phyloP scores from a whole-genome alignment of 192 early-diverging fungal genomes.

The Linnemannia zychae region DNA sequence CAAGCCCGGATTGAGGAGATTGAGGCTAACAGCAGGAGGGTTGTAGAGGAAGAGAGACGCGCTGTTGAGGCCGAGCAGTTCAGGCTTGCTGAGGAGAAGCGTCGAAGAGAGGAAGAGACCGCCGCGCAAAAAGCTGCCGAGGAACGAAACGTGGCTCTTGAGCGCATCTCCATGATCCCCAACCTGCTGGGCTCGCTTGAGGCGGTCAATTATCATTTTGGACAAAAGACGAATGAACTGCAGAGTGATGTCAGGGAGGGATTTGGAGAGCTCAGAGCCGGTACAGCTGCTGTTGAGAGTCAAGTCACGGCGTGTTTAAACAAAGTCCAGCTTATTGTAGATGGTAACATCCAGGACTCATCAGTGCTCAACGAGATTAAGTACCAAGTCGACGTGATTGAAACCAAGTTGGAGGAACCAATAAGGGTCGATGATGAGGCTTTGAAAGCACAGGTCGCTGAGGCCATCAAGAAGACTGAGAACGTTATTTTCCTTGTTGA shows the following conservation, averaged over 20 bases:
- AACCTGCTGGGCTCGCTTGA: slow-evolving; percentile 23
- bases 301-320: background rate
- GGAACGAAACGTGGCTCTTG: background rate
- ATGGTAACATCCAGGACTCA: slow-evolving; percentile 21
- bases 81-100: background rate
- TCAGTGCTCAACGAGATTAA: background rate
- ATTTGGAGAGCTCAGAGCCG: background rate
- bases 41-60: background rate
- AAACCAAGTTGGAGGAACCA: background rate
- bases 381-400: background rate
- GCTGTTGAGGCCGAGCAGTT: background rate
- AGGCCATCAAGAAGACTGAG: background rate
- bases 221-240: background rate
- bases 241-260: background rate
- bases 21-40: background rate
- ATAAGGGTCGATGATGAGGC: background rate
- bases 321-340: slow-evolving; percentile 8
- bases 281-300: background rate
- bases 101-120: background rate
- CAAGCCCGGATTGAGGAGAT: background rate
- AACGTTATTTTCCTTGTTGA: slow-evolving; percentile 1
- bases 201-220: slow-evolving; percentile 1
- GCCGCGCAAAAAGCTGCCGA: background rate
- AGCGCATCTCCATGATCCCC: slow-evolving; percentile 13
- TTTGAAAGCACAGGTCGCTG: background rate